Evolutionary conservation across 1,139 yeast species (phyloP).

Genomic region (Scheffersomyces cryptocercus): DNA sequence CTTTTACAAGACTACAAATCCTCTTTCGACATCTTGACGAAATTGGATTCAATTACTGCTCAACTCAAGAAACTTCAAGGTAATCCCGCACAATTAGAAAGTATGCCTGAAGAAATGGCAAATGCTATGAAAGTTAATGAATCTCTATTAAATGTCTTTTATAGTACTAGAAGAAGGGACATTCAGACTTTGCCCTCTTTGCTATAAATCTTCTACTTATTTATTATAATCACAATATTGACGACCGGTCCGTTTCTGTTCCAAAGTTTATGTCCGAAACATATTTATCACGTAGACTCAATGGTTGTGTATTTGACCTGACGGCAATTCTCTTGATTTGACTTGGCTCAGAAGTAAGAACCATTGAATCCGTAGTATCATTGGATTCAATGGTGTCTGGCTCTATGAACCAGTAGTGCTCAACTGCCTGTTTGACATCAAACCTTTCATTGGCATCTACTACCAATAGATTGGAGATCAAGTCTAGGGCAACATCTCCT

Average conservation of each 20-base stretch:
- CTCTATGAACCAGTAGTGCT: conserved; percentile 59
- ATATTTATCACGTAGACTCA: conserved; percentile 34
- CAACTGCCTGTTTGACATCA: conserved; percentile 50
- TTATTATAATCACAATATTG: conserved; percentile 6
- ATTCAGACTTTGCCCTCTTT: conserved; percentile 14
- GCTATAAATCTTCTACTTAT: conserved; percentile 1
- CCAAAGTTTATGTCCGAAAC: conserved; percentile 27
- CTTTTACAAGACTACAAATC: conserved; percentile 24
- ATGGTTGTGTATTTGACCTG: conserved; percentile 33
- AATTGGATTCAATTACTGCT: conserved; percentile 24
- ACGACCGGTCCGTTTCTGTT: conserved; percentile 6
- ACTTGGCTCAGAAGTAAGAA: no score
- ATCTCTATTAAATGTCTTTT: conserved; percentile 30
- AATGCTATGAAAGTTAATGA: conserved; percentile 26
- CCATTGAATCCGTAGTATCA: conserved; percentile 4
- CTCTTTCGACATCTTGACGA: conserved; percentile 29
- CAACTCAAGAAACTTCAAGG: conserved; percentile 20
- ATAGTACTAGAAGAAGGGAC: conserved; percentile 26
- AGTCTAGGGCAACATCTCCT: conserved; percentile 62
- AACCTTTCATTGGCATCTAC: conserved; percentile 57
- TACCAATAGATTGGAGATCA: conserved; percentile 61
- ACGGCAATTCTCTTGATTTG: conserved; percentile 2
- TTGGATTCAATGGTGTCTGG: neutral
- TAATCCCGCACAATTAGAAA: conserved; percentile 5
- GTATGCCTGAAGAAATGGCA: conserved; percentile 25